phyloP scores from a whole-genome alignment of 2,329 filamentous ascomycete species.

The Stagonosporopsis cucurbitacearum region DNA sequence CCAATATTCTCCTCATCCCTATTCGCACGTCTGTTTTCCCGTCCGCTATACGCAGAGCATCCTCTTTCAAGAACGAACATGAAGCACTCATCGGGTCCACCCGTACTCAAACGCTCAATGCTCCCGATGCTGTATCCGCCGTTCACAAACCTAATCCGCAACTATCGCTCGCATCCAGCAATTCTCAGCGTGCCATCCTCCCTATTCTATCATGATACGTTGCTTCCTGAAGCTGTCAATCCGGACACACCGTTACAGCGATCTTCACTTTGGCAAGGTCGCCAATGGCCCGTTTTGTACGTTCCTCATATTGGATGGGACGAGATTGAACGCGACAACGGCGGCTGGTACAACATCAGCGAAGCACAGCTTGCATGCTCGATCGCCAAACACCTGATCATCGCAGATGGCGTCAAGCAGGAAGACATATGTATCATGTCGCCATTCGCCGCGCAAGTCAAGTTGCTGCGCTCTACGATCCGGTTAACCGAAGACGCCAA shows the following conservation, averaged over 20 bases:
- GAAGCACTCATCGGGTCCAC: slow-evolving; percentile 32
- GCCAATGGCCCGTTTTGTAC: slow-evolving; percentile 54
- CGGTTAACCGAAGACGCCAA: slow-evolving; percentile 27
- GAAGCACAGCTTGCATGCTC: slow-evolving; percentile 44
- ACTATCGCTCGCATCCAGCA: slow-evolving; percentile 56
- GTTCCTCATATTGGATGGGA: slow-evolving; percentile 47
- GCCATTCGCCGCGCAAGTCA: slow-evolving; percentile 55
- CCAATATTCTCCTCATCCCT: slow-evolving; percentile 47
- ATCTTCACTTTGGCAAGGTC: slow-evolving; percentile 47
- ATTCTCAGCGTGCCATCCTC: slow-evolving; percentile 52
- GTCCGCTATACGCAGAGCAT: slow-evolving; percentile 49
- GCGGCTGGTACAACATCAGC: slow-evolving; percentile 47
- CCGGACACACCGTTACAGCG: slow-evolving; percentile 32
- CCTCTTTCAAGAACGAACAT: slow-evolving; percentile 48
- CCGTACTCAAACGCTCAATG: slow-evolving; percentile 42
- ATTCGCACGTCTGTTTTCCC: slow-evolving; percentile 51
- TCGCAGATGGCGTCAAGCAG: slow-evolving; percentile 33
- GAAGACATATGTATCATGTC: slow-evolving; percentile 54
- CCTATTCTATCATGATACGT: slow-evolving; percentile 55
- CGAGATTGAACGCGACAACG: slow-evolving; percentile 51
- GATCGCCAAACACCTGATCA: slow-evolving; percentile 37
- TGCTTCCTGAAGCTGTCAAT: slow-evolving; percentile 49
- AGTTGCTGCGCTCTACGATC: slow-evolving; percentile 47
- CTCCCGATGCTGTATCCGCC: slow-evolving; percentile 52
- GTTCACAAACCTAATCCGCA: slow-evolving; percentile 54